A percentile compares a stretch with the other conserved stretches of the same genome.
These are phyloP conservation scores for Gleditsia sinensis DNA, from an alignment of 306 rosid genomes.

Conservation along the genomic window DNA sequence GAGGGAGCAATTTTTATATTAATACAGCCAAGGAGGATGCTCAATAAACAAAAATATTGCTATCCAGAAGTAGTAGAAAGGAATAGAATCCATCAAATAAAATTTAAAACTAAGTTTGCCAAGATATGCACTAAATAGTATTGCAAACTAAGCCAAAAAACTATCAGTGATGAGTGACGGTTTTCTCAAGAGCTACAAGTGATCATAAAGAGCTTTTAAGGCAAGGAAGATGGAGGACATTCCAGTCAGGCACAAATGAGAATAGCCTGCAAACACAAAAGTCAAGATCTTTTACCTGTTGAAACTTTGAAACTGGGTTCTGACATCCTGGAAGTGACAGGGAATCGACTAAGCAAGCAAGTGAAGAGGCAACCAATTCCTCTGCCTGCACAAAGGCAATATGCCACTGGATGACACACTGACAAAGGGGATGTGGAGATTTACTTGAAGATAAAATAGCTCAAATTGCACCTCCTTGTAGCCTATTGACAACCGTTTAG, in stretches of 20 bases:
- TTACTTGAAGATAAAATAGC: constrained; percentile 27
- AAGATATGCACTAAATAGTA: background rate
- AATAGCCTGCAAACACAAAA: constrained; percentile 27
- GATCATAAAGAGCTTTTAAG: constrained; percentile 3
- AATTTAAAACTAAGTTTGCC: background rate
- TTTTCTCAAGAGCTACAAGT: background rate
- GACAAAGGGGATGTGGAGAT: constrained; percentile 1
- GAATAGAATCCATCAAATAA: constrained; percentile 3
- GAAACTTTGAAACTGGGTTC: constrained; percentile 52
- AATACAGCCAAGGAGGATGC: background rate
- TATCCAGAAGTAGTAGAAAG: constrained; percentile 5
- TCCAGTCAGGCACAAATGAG: constrained; percentile 9
- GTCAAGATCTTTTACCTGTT: constrained; percentile 59
- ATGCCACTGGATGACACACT: constrained; percentile 13
- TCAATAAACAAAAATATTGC: background rate
- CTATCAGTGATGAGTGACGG: background rate
- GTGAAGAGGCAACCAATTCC: constrained; percentile 67
- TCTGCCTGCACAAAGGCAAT: constrained; percentile 59
- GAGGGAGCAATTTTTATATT: background rate
- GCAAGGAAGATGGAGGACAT: constrained; percentile 12
- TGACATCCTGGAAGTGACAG: constrained; percentile 38
- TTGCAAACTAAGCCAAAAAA: constrained; percentile 1
- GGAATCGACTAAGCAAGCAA: constrained; percentile 56
- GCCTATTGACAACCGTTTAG: constrained; percentile 76
- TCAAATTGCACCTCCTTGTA: constrained; percentile 60